Percentiles rank a stretch among this genome's conserved stretches.
These are phyloP conservation scores for Bruguiera gymnorhiza DNA, from an alignment of 345 rosid species.

Conservation along the genomic window DNA sequence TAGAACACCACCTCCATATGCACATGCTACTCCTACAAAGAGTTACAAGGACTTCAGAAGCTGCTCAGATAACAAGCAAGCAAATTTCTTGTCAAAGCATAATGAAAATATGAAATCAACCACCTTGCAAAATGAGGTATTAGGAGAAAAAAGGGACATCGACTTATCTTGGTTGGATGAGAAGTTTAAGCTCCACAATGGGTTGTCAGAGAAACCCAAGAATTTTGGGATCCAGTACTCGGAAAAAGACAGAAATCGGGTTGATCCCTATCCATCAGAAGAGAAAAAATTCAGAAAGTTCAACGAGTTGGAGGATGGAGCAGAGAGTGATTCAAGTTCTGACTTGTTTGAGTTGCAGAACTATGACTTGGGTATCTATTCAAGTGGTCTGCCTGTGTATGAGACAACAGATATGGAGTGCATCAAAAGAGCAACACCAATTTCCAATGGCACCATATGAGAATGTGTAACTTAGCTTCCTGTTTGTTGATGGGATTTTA, in stretches of 20 bases:
- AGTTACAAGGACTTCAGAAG: slow-evolving; percentile 50
- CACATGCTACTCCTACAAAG: slow-evolving; percentile 54
- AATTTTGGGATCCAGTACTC: neutral
- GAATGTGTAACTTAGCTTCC: slow-evolving; percentile 5
- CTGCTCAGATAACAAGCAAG: slow-evolving; percentile 52
- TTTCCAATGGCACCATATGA: slow-evolving; percentile 41
- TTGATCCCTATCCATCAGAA: slow-evolving; percentile 11
- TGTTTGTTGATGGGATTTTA: slow-evolving; percentile 8
- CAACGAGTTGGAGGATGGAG: slow-evolving; percentile 51
- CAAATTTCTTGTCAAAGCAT: slow-evolving; percentile 25
- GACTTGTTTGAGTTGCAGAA: slow-evolving; percentile 89
- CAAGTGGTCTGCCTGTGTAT: slow-evolving; percentile 79
- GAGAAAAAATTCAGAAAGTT: slow-evolving; percentile 33
- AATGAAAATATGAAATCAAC: slow-evolving; percentile 16
- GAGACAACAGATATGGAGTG: slow-evolving; percentile 75
- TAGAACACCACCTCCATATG: slow-evolving; percentile 65
- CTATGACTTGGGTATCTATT: slow-evolving; percentile 58
- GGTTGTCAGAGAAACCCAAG: slow-evolving; percentile 10
- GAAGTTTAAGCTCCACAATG: neutral
- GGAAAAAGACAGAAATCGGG: slow-evolving; percentile 34
- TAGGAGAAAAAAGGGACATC: slow-evolving; percentile 27
- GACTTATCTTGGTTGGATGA: slow-evolving; percentile 21
- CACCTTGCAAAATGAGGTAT: slow-evolving; percentile 11
- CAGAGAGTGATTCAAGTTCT: slow-evolving; percentile 91
- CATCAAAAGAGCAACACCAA: slow-evolving; percentile 62